Evolutionary conservation across 2,329 filamentous ascomycete species (phyloP).

Genomic region (Anisogramma anomala): DNA sequence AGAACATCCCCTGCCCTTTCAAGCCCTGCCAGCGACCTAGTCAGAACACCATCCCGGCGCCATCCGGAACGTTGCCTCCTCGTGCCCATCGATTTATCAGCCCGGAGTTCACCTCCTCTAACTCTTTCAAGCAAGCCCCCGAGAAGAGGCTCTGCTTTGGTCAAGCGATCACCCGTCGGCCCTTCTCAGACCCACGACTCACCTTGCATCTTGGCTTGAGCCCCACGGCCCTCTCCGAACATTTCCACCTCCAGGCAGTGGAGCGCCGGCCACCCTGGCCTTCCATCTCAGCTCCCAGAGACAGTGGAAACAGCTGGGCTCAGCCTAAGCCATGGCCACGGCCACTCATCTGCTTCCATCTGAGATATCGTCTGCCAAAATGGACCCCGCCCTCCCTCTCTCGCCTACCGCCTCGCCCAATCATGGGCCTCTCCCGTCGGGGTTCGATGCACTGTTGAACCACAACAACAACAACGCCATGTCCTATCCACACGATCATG

Average conservation of each 20-base stretch:
- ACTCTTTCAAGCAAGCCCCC: slow-evolving; percentile 6
- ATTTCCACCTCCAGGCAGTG: slow-evolving; percentile 3
- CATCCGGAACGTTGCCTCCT: slow-evolving; percentile 2
- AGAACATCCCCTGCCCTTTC: slow-evolving; percentile 10
- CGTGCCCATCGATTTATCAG: slow-evolving; percentile 8
- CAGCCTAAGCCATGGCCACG: slow-evolving; percentile 9
- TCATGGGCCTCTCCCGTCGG: slow-evolving; percentile 26
- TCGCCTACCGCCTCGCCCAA: slow-evolving; percentile 34
- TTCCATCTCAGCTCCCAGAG: not conserved
- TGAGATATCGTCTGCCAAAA: slow-evolving; percentile 14
- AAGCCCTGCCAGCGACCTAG: slow-evolving; percentile 1
- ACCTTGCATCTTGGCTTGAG: not conserved
- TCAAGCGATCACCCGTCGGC: slow-evolving; percentile 1
- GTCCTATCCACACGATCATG: slow-evolving; percentile 19
- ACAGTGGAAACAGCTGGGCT: slow-evolving; percentile 2
- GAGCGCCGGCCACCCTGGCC: not conserved
- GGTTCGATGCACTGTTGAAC: slow-evolving; percentile 32
- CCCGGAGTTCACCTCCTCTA: slow-evolving; percentile 5
- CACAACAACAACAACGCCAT: slow-evolving; percentile 32
- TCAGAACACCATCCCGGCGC: slow-evolving; percentile 7
- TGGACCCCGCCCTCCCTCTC: slow-evolving; percentile 30
- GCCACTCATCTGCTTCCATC: slow-evolving; percentile 9
- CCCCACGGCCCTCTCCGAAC: slow-evolving; percentile 3
- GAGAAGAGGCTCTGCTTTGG: not conserved
- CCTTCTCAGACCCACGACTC: not conserved